Evolutionary conservation across 2,329 filamentous ascomycete genomes (phyloP), one percentile per base, ranked within the genome.

Genomic region (Emergomyces orientalis): DNA sequence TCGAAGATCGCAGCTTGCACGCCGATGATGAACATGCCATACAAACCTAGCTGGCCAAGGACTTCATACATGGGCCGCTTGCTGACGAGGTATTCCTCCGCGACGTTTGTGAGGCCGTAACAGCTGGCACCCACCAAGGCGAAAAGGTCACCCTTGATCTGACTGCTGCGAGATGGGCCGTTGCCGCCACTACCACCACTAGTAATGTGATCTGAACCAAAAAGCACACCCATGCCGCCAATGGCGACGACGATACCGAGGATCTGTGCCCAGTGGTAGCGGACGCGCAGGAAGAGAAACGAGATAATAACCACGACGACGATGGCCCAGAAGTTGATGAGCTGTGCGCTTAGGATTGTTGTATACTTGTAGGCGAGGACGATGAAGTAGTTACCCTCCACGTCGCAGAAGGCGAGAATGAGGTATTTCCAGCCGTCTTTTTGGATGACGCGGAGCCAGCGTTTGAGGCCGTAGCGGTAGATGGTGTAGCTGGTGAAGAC

Each of bases 241-340:
- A 92, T 91, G 80, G 90, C 94, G 75, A 97, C 80, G 58, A 97
- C 72, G 74, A 99, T 97, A 62, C 94, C 94, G 39, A 84, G 69
- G 70, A 96, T 85, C 80, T 97, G 94, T 63, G 89, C 86, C 73
- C 84, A 80, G 78, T 91, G 90, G 82, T 99, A 99, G 70, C 94
- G 89, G 54, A 99, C 94, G 68, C 82, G 84, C 63, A 99, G 84
- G 69, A 97, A 81, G 66, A 87, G 68, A 77, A 96, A 92, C 34
- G 91, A 96, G 67, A 97, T 78, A 65, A 89, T 73, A 25, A 97
- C 91, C 27, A 99, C 94, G 66, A 93, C 87, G 59, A 96, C 90
- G 68, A 99, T 97, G 69, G 92, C 90, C 93, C 93, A 97, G 79
- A 97, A 97, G 82, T 97, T 97, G 78, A 99, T 91, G 60, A 99